Base-by-base conservation (phyloP, 2,329 filamentous ascomycete species). In the Microcera coccophila region DNA sequence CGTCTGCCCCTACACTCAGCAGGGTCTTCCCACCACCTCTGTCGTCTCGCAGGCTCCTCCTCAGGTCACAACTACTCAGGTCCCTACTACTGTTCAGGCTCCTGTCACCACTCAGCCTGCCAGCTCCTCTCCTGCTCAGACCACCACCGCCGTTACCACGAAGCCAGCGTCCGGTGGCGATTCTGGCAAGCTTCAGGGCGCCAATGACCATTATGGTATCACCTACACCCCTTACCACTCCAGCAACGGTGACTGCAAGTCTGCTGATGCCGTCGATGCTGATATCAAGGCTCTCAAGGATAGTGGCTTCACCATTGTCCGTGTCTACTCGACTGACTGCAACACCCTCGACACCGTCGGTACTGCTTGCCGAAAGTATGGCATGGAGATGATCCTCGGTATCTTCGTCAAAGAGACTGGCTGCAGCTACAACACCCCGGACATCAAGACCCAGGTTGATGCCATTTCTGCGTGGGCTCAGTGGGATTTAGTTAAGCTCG, bases 291-390 rank as follows among this genome's bases (percentile, higher is more conserved):
- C 66, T 46, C 85, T 91, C 62, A 78, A 81, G 60, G 38, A 57
- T 40, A 78, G 79, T 52, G 86, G 85, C 47, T 89, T 90, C 78
- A 69, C 68, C 51, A 72, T 78, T 38, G 66, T 91, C 64, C 90
- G 91, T 66, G 75, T 93, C 63, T 97, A 97, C 81, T 88, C 85
- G 52, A 90, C 90, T 55, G 90, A 96, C 78, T 97, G 91, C 77
- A 75, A 79, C 68, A 85, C 84, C 42, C 85, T 95, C 48, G 69
- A 82, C 63, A 83, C 79, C 67, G 83, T 96, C 45, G 87, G 87
- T 51, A 67, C 70, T 33, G 86, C 87, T 46, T 82, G 78, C 69
- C 67, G 77, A 59, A 66, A 78, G 57, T 63, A 83, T 66, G 83
- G 84, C 47, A 62, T 96, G 47, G 83, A 84, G 66, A 73, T 96